Base-by-base conservation (phyloP, 192 early-diverging fungal genomes). In the Rhizophagus sp. region DNA sequence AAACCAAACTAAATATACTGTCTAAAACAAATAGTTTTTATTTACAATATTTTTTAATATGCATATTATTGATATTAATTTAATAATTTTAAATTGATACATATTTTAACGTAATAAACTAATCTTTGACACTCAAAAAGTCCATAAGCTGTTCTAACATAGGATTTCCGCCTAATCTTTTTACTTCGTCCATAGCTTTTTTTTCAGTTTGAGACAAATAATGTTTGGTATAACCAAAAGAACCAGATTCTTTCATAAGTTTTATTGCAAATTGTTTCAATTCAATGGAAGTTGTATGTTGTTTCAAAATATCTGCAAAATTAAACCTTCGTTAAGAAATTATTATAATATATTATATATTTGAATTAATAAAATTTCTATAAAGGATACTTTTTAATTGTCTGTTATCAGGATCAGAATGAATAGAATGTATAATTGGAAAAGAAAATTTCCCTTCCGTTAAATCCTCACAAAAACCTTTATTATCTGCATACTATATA, bases 391-490 rank as follows among this genome's bases (percentile, higher is more conserved):
- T 96, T 61, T 94, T 83, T 57, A 98, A 82, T 84, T 95, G 90
- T 34, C 89, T 87, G 78, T 93, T 91, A 44, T 65, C 66, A 1
- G 91, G 84, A 64, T 90, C 84, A 7, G 83, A 69, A 9, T 89
- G 87, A 66, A 99, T 96, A 15, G 93, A 94, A 76, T 97, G 96
- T 39, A 97, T 94, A 77, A 99, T 90, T 19, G 95, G 95, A 84
- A 94, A 99, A 15, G 96, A 97, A 83, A 98, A 99, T 88, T 99
- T 99, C 82, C 98, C 98, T 87, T 99, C 98, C 0, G 96, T 97
- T 63, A 99, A 84, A 81, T 99, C 98, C 86, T 99, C 98, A 80
- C 97, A 97, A 83, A 94, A 99, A 33, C 98, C 98, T 84, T 99
- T 99, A 83, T 95, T 96, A 69, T 95, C 92, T 8, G 92, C 87